A percentile compares a stretch with the other conserved stretches of the same genome.
These are phyloP conservation scores for Thermothielavioides terrestris DNA, from an alignment of 495 filamentous ascomycete species.

Conservation along the genomic window DNA sequence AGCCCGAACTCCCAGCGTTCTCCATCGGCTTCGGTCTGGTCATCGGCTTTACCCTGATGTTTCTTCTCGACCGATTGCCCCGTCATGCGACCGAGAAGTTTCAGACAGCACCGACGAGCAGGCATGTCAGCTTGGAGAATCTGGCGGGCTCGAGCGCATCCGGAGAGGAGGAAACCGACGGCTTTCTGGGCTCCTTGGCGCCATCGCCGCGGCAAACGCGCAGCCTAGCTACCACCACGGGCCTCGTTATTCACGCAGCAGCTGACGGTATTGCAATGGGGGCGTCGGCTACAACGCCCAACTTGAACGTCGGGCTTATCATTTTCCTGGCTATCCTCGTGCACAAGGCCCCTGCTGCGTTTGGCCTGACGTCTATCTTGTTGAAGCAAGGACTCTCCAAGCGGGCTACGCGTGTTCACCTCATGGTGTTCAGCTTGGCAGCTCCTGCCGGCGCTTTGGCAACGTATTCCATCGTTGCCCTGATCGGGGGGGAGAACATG, in stretches of 20 bases:
- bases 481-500: slow-evolving; percentile 51
- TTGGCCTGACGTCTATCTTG: slow-evolving; percentile 82
- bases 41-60: slow-evolving; percentile 92
- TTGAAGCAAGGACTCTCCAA: slow-evolving; percentile 83
- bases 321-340: slow-evolving; percentile 96
- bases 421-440: slow-evolving; percentile 84
- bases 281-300: slow-evolving; percentile 65
- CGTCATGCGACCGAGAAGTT: slow-evolving; percentile 52
- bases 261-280: slow-evolving; percentile 97
- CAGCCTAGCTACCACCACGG: slow-evolving; percentile 69
- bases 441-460: slow-evolving; percentile 77
- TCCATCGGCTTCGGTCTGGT: slow-evolving; percentile 78
- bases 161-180: slow-evolving; percentile 39
- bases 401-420: slow-evolving; percentile 71
- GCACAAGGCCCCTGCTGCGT: slow-evolving; percentile 93
- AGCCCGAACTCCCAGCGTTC: slow-evolving; percentile 43
- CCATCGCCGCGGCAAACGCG: slow-evolving; percentile 44
- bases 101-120: slow-evolving; percentile 43
- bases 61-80: slow-evolving; percentile 84
- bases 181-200: slow-evolving; percentile 43
- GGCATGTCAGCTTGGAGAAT: slow-evolving; percentile 75
- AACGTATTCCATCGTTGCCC: slow-evolving; percentile 70
- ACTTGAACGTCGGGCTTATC: slow-evolving; percentile 68
- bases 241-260: slow-evolving; percentile 89
- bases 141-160: slow-evolving; percentile 45